These are phyloP conservation scores for Ploettnerulaceae sp. DNA, from an alignment of 2,329 filamentous ascomycete genomes.

Conservation along the genomic window DNA sequence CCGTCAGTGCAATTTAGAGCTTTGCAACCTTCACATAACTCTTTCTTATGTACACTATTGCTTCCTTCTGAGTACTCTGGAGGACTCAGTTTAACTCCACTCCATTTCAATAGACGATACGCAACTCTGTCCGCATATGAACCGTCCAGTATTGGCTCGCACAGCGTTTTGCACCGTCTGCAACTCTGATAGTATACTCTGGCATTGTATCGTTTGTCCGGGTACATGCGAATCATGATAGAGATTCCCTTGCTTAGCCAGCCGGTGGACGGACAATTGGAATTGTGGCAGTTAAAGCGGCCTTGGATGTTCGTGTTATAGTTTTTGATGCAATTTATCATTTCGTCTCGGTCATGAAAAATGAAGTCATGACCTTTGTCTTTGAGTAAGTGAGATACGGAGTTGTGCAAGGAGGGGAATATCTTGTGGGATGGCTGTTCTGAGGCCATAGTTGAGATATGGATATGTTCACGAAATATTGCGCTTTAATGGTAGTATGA, in stretches of 20 bases:
- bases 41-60: too few species aligned
- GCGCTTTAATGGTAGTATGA: too few species aligned
- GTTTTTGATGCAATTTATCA: constrained; percentile 26
- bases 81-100: too few species aligned
- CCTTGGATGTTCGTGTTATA: constrained; percentile 42
- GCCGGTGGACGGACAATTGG: constrained; percentile 29
- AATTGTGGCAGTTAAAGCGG: constrained; percentile 37
- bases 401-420: constrained; percentile 33
- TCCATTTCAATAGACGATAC: too few species aligned
- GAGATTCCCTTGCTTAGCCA: constrained; percentile 41
- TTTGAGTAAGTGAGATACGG: constrained; percentile 32
- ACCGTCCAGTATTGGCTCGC: constrained; percentile 34
- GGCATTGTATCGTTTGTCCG: constrained; percentile 38
- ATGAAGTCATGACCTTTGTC: constrained; percentile 32
- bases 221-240: constrained; percentile 40
- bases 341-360: constrained; percentile 34
- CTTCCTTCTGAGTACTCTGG: too few species aligned
- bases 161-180: constrained; percentile 34
- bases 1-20: too few species aligned
- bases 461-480: too few species aligned
- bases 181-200: constrained; percentile 42
- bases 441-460: too few species aligned
- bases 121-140: constrained; percentile 41
- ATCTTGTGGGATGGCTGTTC: too few species aligned
- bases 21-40: too few species aligned